Evolutionary conservation across 495 filamentous ascomycete species (phyloP), one percentile per base, ranked within the genome.

Genomic region (Aspergillus bertholletiae): DNA sequence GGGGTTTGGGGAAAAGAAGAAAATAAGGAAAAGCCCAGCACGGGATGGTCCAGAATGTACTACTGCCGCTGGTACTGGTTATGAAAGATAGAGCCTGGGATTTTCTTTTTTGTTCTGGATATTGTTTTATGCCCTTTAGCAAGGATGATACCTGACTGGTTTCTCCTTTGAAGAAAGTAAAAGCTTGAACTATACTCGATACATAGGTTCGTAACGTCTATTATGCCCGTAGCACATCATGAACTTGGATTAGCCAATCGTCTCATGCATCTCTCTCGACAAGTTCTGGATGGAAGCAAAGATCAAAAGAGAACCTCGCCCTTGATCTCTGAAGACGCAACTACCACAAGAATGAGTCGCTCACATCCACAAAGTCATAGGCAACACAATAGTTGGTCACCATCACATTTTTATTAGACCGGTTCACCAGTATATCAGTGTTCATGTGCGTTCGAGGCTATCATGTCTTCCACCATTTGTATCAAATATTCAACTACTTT

Each of bases 401-500:
- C 15, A 15, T 15, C 13, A 37, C 13, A n/a, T 15, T 15, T 3
- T 37, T 37, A 6, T 34, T 9, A 13, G 11, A 22, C 13, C 17
- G 35, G 0, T 21, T 9, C 48, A 39, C 21, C 3, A 6, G 32
- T 26, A 5, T 26, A 22, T 49, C 51, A 57, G 12, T 37, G 34
- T 13, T 41, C 35, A 4, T 49, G 12, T 1, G 47, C 41, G 13
- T 61, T 41, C 7, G 34, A 32, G 11, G 44, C 59, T 11, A 12
- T 41, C 1, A 30, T 56, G 46, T 76, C 72, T 7, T 72, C 49
- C 7, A 68, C 59, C 50, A 74, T 61, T 0, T 49, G 21, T 3
- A 74, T 57, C 24, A 74, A 34, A 40, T 64, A 70, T 5, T 65
- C 34, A 17, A 66, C 60, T 1, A 64, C 55, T 24, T 59, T 53